Conservation (phyloP, 169 alveolate genomes). For the Perkinsus olseni region DNA sequence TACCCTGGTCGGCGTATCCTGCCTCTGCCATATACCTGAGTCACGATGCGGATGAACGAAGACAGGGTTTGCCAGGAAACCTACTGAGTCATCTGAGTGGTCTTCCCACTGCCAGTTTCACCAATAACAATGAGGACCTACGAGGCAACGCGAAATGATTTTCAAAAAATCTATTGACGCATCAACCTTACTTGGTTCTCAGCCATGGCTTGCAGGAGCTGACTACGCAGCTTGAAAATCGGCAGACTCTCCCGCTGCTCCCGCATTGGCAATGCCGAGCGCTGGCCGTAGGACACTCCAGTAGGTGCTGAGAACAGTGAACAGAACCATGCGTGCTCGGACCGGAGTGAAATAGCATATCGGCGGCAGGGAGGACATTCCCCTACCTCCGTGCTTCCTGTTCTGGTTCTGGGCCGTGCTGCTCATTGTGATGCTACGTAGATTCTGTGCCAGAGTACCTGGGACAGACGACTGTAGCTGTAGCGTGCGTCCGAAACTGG, state of each 20-base stretch:
- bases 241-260: conserved; percentile 93
- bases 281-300: conserved; percentile 4
- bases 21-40: conserved; percentile 88
- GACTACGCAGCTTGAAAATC: conserved; percentile 78
- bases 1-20: conserved; percentile 79
- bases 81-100: conserved; percentile 53
- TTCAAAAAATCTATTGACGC: background rate
- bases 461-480: background rate
- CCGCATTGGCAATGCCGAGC: conserved; percentile 54
- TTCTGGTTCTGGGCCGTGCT: background rate
- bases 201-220: conserved; percentile 77
- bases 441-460: conserved; percentile 12
- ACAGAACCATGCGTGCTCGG: background rate
- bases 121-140: conserved; percentile 90
- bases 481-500: background rate
- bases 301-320: background rate
- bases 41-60: background rate
- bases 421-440: background rate
- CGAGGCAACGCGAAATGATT: background rate
- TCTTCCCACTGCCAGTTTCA: conserved; percentile 97
- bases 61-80: too few species aligned
- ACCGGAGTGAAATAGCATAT: too few species aligned
- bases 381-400: background rate
- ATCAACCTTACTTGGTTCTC: conserved; percentile 58
- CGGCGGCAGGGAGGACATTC: too few species aligned